Percentiles rank a stretch among this genome's conserved stretches.
phyloP scores from a whole-genome alignment of 371 early-diverging fungal genomes.

The Rhizopus delemar region DNA sequence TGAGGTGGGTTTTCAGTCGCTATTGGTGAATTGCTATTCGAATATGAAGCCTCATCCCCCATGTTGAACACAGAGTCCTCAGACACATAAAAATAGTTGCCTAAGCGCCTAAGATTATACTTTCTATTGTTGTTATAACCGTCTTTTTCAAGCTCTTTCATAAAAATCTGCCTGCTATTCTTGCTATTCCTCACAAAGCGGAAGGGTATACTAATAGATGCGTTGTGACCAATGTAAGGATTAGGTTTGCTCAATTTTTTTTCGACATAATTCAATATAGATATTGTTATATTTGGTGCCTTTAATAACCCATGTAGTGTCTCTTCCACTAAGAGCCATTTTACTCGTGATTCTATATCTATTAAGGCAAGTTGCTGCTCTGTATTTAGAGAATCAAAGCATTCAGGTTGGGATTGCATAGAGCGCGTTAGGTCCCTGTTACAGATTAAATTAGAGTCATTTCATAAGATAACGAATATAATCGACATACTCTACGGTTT shows the following conservation, averaged over 20 bases:
- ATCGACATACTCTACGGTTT: conserved; percentile 3
- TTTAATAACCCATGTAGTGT: conserved; percentile 70
- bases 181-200: conserved; percentile 53
- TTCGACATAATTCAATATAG: conserved; percentile 61
- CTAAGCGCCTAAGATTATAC: conserved; percentile 48
- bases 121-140: conserved; percentile 8
- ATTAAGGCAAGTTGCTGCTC: conserved; percentile 66
- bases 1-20: conserved; percentile 7
- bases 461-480: background rate
- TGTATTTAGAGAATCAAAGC: conserved; percentile 45
- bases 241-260: conserved; percentile 47
- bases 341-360: conserved; percentile 59
- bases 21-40: conserved; percentile 25
- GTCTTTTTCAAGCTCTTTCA: conserved; percentile 58
- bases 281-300: conserved; percentile 44
- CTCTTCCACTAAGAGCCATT: conserved; percentile 71
- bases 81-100: conserved; percentile 60
- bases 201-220: conserved; percentile 55
- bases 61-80: conserved; percentile 45
- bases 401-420: conserved; percentile 44
- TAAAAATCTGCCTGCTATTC: conserved; percentile 52
- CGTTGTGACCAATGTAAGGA: conserved; percentile 56
- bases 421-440: conserved; percentile 17
- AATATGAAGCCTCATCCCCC: conserved; percentile 27
- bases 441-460: background rate